These are phyloP conservation scores for Turnera subulata DNA, from an alignment of 345 rosid genomes.

Conservation along the genomic window DNA sequence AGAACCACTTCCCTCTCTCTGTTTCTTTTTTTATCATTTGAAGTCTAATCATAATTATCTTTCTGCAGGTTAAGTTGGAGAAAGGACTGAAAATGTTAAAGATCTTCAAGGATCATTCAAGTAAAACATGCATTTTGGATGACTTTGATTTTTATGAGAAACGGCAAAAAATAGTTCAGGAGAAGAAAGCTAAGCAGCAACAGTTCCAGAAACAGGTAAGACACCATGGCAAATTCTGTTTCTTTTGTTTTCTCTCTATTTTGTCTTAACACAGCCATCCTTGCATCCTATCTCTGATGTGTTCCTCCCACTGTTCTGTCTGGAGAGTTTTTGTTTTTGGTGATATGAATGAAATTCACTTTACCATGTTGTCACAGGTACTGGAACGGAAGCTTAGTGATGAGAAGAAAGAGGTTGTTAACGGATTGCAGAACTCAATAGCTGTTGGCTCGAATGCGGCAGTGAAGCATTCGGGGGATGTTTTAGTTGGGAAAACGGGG, in stretches of 20 bases:
- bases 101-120: slow-evolving; percentile 63
- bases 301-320: no score
- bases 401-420: no score
- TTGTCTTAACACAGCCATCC: neutral
- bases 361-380: no score
- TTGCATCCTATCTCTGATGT: no score
- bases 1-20: no score
- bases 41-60: slow-evolving; percentile 5
- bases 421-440: no score
- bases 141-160: slow-evolving; percentile 87
- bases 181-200: slow-evolving; percentile 70
- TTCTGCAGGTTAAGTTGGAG: slow-evolving; percentile 69
- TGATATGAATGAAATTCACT: no score
- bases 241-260: slow-evolving; percentile 6
- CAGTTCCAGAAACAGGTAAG: slow-evolving; percentile 15
- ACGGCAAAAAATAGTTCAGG: slow-evolving; percentile 71
- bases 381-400: no score
- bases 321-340: no score
- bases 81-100: slow-evolving; percentile 72
- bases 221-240: slow-evolving; percentile 34
- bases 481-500: no score
- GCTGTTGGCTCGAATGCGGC: no score
- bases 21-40: neutral
- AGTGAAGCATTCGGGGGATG: no score
- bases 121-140: slow-evolving; percentile 66